A percentile compares a stretch with the other conserved stretches of the same genome.
phyloP scores from a whole-genome alignment of 805 yeast genomes.

The Candida coleopterorum region DNA sequence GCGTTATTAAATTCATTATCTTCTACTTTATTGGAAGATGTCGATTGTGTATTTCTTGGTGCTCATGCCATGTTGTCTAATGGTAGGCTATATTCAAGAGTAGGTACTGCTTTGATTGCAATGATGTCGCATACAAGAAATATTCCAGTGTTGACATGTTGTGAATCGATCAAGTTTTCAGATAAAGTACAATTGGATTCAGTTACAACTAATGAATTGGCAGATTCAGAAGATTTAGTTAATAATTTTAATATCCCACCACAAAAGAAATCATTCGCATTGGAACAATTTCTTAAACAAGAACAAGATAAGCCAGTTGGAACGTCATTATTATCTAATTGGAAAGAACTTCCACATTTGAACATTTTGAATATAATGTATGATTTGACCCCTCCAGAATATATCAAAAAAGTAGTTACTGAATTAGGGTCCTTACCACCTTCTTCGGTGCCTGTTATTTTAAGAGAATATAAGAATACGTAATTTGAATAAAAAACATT shows the following conservation, averaged over 20 bases:
- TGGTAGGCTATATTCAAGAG: slow-evolving; percentile 88
- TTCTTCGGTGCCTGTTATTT: slow-evolving; percentile 94
- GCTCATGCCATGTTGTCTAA: slow-evolving; percentile 97
- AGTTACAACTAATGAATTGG: slow-evolving; percentile 90
- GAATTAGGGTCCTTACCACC: slow-evolving; percentile 97
- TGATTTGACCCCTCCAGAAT: slow-evolving; percentile 91
- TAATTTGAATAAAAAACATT: too few relatives aligned
- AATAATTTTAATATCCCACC: slow-evolving; percentile 49
- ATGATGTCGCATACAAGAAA: slow-evolving; percentile 85
- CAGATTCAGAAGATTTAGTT: slow-evolving; percentile 70
- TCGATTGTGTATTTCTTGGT: slow-evolving; percentile 87
- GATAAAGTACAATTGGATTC: slow-evolving; percentile 95
- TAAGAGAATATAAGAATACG: slow-evolving; percentile 78
- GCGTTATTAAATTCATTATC: slow-evolving; percentile 75
- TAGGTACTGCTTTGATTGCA: slow-evolving; percentile 90
- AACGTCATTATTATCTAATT: slow-evolving; percentile 45
- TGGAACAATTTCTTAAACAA: slow-evolving; percentile 55
- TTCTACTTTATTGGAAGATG: slow-evolving; percentile 71
- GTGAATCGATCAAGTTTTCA: slow-evolving; percentile 90
- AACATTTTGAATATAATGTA: slow-evolving; percentile 82
- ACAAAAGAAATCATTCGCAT: slow-evolving; percentile 54
- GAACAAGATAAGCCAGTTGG: slow-evolving; percentile 27
- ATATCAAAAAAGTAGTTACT: slow-evolving; percentile 90
- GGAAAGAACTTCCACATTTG: slow-evolving; percentile 60
- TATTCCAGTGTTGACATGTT: slow-evolving; percentile 91